Percentiles rank a stretch among this genome's conserved stretches.
phyloP scores from a whole-genome alignment of 2,329 filamentous ascomycete species.

The Paramyrothecium roridum region DNA sequence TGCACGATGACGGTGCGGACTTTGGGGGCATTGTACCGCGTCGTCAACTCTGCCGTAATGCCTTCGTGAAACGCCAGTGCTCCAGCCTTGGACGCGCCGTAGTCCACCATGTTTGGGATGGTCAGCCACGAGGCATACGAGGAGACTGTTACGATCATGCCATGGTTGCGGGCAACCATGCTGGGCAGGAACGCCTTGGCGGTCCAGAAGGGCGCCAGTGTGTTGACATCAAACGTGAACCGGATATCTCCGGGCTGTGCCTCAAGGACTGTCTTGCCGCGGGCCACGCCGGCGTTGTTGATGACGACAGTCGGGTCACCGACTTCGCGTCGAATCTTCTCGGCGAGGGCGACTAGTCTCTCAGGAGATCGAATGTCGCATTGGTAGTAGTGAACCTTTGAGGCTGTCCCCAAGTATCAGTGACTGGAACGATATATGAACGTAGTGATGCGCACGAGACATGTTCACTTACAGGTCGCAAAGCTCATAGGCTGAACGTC shows the following conservation, averaged over 20 bases:
- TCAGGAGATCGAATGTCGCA: conserved; percentile 65
- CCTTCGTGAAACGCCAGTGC: conserved; percentile 68
- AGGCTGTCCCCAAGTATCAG: conserved; percentile 17
- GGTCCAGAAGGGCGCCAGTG: conserved; percentile 65
- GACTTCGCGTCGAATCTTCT: conserved; percentile 49
- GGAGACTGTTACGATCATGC: conserved; percentile 70
- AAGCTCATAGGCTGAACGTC: conserved; percentile 64
- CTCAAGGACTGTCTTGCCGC: conserved; percentile 59
- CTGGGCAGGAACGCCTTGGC: conserved; percentile 63
- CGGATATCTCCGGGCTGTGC: conserved; percentile 55
- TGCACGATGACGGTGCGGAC: conserved; percentile 66
- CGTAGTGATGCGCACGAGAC: neutral
- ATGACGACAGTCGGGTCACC: conserved; percentile 68
- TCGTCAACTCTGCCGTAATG: conserved; percentile 53
- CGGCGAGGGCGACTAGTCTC: conserved; percentile 49
- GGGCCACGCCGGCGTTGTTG: conserved; percentile 67
- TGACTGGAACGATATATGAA: neutral
- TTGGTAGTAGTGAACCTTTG: conserved; percentile 63
- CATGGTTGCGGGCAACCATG: conserved; percentile 63
- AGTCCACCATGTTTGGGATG: conserved; percentile 65
- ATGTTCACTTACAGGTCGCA: conserved; percentile 36
- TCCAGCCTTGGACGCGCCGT: conserved; percentile 64
- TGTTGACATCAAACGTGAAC: conserved; percentile 70
- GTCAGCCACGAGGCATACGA: conserved; percentile 59
- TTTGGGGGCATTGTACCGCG: conserved; percentile 58